Conservation (phyloP, 2,329 filamentous ascomycete species). For the Neofusicoccum sp. region DNA sequence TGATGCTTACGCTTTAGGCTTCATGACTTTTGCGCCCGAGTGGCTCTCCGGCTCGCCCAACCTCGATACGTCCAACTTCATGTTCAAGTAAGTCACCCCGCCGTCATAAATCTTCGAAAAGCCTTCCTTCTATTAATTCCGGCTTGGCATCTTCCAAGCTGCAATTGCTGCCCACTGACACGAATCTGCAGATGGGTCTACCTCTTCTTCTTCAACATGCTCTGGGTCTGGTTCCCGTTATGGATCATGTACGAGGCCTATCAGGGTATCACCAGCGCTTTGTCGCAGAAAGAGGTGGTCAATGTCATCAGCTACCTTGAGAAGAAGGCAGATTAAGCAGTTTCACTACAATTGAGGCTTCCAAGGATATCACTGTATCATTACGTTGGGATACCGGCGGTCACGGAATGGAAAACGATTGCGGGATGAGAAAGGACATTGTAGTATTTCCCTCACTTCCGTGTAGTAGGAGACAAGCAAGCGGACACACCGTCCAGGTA, state of each 20-base stretch:
- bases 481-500: too few species aligned
- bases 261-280: conserved; percentile 41
- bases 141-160: neutral
- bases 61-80: conserved; percentile 61
- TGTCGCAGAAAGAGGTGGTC: conserved; percentile 18
- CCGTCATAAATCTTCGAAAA: neutral
- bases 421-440: too few species aligned
- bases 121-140: neutral
- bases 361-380: neutral
- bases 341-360: neutral
- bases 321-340: conserved; percentile 8
- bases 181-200: conserved; percentile 56
- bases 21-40: conserved; percentile 68
- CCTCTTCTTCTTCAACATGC: conserved; percentile 64
- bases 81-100: conserved; percentile 53
- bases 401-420: too few species aligned
- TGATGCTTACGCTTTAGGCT: conserved; percentile 44
- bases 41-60: conserved; percentile 63
- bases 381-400: too few species aligned
- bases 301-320: conserved; percentile 21
- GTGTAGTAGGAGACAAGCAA: too few species aligned
- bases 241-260: conserved; percentile 60
- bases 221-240: conserved; percentile 63
- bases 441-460: too few species aligned
- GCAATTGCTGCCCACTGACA: conserved; percentile 3